Percentiles rank a stretch among this genome's conserved stretches.
Conservation (phyloP, 495 filamentous ascomycete species). For the Echria macrotheca region DNA sequence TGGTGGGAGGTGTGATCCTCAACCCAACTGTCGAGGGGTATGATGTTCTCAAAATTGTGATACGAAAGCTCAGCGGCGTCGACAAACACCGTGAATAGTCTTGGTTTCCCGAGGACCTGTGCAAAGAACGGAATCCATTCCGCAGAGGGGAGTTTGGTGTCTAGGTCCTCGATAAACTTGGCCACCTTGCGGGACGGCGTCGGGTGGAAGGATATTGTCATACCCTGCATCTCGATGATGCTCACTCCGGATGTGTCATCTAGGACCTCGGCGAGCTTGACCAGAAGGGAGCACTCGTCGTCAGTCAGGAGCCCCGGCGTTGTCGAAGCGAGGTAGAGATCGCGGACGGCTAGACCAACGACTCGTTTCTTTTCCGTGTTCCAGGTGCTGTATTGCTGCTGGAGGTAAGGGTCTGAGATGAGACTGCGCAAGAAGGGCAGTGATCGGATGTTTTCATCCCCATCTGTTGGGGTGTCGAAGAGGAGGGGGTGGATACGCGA, state of each 20-base stretch:
- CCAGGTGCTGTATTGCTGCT: neutral
- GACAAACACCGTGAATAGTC: conserved; percentile 1
- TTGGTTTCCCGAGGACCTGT: neutral
- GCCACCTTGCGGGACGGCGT: neutral
- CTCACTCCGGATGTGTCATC: neutral
- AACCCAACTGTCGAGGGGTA: conserved; percentile 1
- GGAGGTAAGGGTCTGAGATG: neutral
- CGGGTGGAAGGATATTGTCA: neutral
- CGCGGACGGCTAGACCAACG: neutral
- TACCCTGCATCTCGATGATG: neutral
- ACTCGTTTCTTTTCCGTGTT: conserved; percentile 1
- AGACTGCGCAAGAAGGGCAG: neutral
- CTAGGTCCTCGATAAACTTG: conserved; percentile 7
- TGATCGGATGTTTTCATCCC: neutral
- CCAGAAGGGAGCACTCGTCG: neutral
- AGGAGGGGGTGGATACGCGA: neutral
- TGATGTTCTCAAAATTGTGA: conserved; percentile 8
- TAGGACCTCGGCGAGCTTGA: neutral
- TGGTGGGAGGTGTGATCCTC: neutral
- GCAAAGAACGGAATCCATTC: neutral
- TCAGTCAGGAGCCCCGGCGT: neutral
- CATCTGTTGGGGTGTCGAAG: neutral
- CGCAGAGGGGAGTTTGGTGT: neutral
- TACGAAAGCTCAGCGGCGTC: conserved; percentile 2
- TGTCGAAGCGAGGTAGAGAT: conserved; percentile 2